Base-by-base conservation (phyloP, 257 asterid genomes). In the Solanum chilense region DNA sequence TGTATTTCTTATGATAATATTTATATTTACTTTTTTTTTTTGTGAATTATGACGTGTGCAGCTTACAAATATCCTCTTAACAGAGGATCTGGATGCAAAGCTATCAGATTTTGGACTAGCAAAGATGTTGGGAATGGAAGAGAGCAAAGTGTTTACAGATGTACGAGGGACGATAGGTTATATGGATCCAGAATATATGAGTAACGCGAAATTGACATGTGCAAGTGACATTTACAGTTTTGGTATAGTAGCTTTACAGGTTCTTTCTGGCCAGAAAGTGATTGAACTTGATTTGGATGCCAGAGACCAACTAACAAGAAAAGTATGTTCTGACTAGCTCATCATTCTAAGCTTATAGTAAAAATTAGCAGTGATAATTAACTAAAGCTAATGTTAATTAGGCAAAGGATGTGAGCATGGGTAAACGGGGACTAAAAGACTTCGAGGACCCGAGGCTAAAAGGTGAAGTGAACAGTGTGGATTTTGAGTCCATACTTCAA, bases 151-250 rank as follows among this genome's bases (percentile, higher is more conserved):
- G 76, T 95, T 87, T 27, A 93, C 98, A 83, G 98, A 94, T 88
- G 95, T 95, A 85, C 91, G 96, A 7, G 98, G 98, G 82, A 95
- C 98, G 42, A 91, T 94, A 85, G 98, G 97, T 35, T 95, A 95
- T 69, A 92, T 95, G 98, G 98, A 95, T 84, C 98, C 98, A 9
- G 98, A 95, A 87, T 95, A 95, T 75, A 95, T 94, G 98, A 95
- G 97, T 88, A 94, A 95, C 47, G 98, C 98, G 83, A 94, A 93
- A 86, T 90, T 95, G 91, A 94, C 97, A 10, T 87, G 95, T 89
- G 98, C 98, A 29, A 93, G 98, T 90, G 98, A 95, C 80, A 89
- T 95, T 85, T 95, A 95, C 85, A 95, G 98, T 73, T 95, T 94
- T 44, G 98, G 98, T 84, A 94, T 95, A 85, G 98, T 95, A 73